phyloP scores from a whole-genome alignment of 768 basidiomycete genomes.

The Pisolithus tinctorius region DNA sequence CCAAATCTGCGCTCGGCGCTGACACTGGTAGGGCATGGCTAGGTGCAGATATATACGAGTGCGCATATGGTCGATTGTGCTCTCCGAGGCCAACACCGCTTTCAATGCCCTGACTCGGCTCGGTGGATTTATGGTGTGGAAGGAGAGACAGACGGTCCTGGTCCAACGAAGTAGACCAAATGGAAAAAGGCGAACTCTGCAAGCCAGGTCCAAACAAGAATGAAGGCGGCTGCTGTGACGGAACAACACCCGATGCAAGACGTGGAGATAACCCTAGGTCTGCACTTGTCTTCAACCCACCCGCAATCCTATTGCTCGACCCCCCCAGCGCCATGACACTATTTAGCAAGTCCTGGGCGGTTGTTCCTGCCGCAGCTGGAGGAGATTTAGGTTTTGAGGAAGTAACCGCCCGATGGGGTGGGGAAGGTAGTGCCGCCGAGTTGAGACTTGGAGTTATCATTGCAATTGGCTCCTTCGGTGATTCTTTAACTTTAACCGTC shows the following conservation, averaged over 20 bases:
- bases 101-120: not conserved
- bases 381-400: constrained; percentile 21
- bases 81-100: not conserved
- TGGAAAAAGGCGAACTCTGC: constrained; percentile 44
- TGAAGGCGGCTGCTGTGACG: constrained; percentile 33
- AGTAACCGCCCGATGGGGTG: not conserved
- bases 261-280: constrained; percentile 12
- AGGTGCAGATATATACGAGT: not conserved
- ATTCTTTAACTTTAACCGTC: not conserved
- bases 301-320: not conserved
- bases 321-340: constrained; percentile 22
- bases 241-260: constrained; percentile 20
- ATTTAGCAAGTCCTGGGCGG: constrained; percentile 63
- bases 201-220: constrained; percentile 44
- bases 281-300: not conserved
- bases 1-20: constrained; percentile 7
- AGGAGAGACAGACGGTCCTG: constrained; percentile 24
- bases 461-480: not conserved
- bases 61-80: not conserved
- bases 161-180: constrained; percentile 60
- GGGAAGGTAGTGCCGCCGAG: constrained; percentile 3
- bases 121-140: not conserved
- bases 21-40: not conserved
- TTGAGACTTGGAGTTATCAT: constrained; percentile 1
- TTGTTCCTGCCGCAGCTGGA: constrained; percentile 32